phyloP scores from a whole-genome alignment of 371 early-diverging fungal genomes.

The Capillidium heterosporum region DNA sequence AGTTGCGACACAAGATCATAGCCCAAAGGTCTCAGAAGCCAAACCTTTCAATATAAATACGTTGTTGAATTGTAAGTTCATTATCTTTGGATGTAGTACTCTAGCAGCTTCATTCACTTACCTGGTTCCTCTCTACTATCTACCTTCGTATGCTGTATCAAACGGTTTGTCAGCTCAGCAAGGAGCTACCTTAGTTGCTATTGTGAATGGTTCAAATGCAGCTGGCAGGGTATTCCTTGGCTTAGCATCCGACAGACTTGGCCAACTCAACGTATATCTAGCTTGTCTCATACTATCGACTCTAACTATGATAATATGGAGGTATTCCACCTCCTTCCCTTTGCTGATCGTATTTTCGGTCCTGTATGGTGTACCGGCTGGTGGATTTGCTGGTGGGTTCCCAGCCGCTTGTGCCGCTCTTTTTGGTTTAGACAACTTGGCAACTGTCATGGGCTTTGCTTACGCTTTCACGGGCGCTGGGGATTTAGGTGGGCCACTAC shows the following conservation, averaged over 20 bases:
- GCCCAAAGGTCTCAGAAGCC: not conserved
- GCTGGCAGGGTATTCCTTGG: conserved; percentile 29
- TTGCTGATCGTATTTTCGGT: conserved; percentile 26
- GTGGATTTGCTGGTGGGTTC: conserved; percentile 24
- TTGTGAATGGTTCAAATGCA: conserved; percentile 29
- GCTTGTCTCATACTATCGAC: conserved; percentile 17
- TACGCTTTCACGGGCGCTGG: conserved; percentile 16
- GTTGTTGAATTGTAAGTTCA: not conserved
- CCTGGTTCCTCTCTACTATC: conserved; percentile 20
- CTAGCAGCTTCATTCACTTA: conserved; percentile 15
- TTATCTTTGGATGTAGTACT: not conserved
- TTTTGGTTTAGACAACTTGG: conserved; percentile 15
- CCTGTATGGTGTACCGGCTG: conserved; percentile 36
- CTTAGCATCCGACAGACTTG: conserved; percentile 24
- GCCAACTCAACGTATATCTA: conserved; percentile 29
- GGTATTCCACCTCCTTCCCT: conserved; percentile 24
- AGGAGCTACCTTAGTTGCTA: conserved; percentile 24
- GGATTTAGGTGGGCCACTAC: conserved; percentile 16
- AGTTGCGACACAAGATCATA: not conserved
- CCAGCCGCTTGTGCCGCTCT: conserved; percentile 24
- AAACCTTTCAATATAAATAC: not conserved
- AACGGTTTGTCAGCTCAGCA: conserved; percentile 16
- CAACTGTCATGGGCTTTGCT: conserved; percentile 16
- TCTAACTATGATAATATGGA: conserved; percentile 35
- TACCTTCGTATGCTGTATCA: conserved; percentile 14